These are phyloP conservation scores for Sarocladium brachiariae DNA, from an alignment of 2,329 filamentous ascomycete species.

Conservation along the genomic window DNA sequence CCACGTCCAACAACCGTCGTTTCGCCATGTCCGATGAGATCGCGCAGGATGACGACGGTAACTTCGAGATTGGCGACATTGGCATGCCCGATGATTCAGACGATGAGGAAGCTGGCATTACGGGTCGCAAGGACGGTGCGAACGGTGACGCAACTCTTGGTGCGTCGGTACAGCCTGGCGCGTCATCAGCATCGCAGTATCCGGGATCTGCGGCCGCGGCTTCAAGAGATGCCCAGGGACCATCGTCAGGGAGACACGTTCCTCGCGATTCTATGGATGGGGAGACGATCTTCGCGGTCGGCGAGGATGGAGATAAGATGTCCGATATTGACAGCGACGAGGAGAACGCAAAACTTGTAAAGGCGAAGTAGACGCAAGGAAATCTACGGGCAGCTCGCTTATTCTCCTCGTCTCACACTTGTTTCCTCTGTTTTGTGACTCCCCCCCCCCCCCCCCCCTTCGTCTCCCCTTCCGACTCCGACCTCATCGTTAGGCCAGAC, in stretches of 20 bases:
- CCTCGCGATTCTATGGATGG: slow-evolving; percentile 61
- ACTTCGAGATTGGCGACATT: slow-evolving; percentile 90
- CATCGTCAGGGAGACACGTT: slow-evolving; percentile 25
- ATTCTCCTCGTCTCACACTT: slow-evolving; percentile 4
- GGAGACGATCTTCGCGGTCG: slow-evolving; percentile 93
- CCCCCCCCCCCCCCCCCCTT: background rate
- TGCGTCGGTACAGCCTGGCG: slow-evolving; percentile 6
- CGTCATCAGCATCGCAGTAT: slow-evolving; percentile 6
- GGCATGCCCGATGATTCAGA: slow-evolving; percentile 64
- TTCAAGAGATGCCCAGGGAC: background rate
- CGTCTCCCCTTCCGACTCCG: background rate
- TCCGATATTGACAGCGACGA: slow-evolving; percentile 60
- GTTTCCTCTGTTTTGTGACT: background rate
- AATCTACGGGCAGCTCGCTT: too few relatives aligned
- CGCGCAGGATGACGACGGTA: slow-evolving; percentile 93
- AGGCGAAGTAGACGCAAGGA: slow-evolving; percentile 28
- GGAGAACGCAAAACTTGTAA: slow-evolving; percentile 53
- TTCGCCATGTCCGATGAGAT: slow-evolving; percentile 99
- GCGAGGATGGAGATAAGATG: slow-evolving; percentile 76
- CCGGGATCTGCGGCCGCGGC: background rate
- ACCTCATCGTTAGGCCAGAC: too few relatives aligned
- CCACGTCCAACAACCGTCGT: slow-evolving; percentile 90
- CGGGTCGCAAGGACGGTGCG: slow-evolving; percentile 1
- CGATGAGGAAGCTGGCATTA: slow-evolving; percentile 42
- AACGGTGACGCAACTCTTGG: slow-evolving; percentile 3